Base-by-base conservation (phyloP, 164 flowering plant genomes). In the Vitis cinerea region DNA sequence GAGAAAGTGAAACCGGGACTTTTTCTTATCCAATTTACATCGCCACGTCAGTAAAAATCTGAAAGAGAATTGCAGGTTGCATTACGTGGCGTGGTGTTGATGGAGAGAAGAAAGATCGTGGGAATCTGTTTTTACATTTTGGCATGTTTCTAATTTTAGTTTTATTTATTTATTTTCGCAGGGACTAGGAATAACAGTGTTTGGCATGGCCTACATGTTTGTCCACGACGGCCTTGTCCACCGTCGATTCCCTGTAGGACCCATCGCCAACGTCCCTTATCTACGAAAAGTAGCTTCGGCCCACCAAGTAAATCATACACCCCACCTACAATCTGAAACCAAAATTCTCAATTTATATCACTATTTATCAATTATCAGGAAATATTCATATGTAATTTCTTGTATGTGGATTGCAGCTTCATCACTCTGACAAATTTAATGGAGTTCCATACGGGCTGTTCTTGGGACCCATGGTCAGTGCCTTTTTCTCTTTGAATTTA, bases 201-300 rank as follows among this genome's bases (percentile, higher is more conserved):
- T 90, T 82, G 97, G 98, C 9, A 91, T 94, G 86, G 98, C 97
- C 27, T 94, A 94, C 84, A 91, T 94, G 98, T 91, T 94, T 60
- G 94, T 91, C 44, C 98, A 94, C 65, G 98, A 91, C 31, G 98
- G 98, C 16, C 88, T 94, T n/a, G 97, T 94, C 9, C 98, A 94
- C 81, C 78, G 84, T 60, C 75, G 98, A 72, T 94, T 94, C 71
- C 90, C 98, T 0, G 98, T 94, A 29, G 98, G 98, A 3, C 97
- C 98, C 58, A 91, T 94, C 11, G 96, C 97, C 0, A 61, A 89
- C 30, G 96, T 94, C 2, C 98, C 98, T 5, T 90, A 94, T 67
- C 77, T 94, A 30, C 79, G 90, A 55, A 84, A 49, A 70, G 96
- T 94, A 13, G 98, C 98, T 59, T 88, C 97, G 0, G 97, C 98